Percentiles rank a stretch among this genome's conserved stretches.
phyloP scores from a whole-genome alignment of 2,329 filamentous ascomycete genomes.

The Nigrospora sphaerica region DNA sequence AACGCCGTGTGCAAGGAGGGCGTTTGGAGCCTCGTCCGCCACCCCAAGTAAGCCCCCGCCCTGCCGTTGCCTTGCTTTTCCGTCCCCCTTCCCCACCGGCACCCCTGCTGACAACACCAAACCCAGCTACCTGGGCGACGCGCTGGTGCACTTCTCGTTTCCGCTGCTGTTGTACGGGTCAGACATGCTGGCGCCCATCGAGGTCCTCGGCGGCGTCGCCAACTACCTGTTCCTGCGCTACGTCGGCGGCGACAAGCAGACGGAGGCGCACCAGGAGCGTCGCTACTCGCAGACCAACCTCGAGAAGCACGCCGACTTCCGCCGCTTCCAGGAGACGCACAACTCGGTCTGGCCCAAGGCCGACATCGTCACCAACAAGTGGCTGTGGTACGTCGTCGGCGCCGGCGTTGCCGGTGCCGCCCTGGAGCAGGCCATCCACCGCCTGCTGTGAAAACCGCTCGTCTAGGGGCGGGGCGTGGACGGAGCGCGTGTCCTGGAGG shows the following conservation, averaged over 20 bases:
- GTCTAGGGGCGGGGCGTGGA: too few species aligned
- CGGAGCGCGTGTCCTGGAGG: too few species aligned
- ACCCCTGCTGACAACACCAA: not conserved
- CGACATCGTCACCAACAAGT: conserved; percentile 44
- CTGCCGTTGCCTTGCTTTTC: not conserved
- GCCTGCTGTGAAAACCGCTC: conserved; percentile 1
- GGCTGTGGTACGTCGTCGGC: conserved; percentile 46
- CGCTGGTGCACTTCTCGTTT: conserved; percentile 52
- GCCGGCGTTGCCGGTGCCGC: conserved; percentile 40
- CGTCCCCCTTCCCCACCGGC: not conserved
- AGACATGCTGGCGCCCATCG: conserved; percentile 45
- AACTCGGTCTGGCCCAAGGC: conserved; percentile 53
- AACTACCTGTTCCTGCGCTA: conserved; percentile 54
- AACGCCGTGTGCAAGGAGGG: conserved; percentile 41
- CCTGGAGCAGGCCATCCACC: conserved; percentile 28
- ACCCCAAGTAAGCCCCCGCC: conserved; percentile 47
- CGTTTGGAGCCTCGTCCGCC: conserved; percentile 54
- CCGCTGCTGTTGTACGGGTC: conserved; percentile 48
- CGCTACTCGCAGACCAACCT: conserved; percentile 43
- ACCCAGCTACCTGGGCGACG: conserved; percentile 52
- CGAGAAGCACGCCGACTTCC: conserved; percentile 44
- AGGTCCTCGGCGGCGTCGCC: conserved; percentile 45
- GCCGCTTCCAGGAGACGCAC: conserved; percentile 43
- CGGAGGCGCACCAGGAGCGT: conserved; percentile 42
- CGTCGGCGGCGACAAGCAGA: conserved; percentile 48